Base-by-base conservation (phyloP, 257 asterid species). In the Solanum chiquidenum region DNA sequence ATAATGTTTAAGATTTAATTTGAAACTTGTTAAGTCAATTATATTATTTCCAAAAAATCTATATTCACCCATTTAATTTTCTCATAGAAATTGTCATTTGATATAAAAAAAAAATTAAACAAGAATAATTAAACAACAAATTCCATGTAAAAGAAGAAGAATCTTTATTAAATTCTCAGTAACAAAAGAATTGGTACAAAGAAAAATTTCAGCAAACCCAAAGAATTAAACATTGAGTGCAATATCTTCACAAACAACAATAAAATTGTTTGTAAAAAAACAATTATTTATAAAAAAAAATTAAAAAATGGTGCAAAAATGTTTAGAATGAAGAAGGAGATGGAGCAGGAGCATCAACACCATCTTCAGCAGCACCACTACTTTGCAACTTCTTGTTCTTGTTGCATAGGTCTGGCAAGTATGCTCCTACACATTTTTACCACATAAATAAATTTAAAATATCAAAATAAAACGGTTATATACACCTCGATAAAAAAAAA, bases 311-410 rank as follows among this genome's bases (percentile, higher is more conserved):
- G 84, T 42, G 5, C 0, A 60, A 75, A 27, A 3, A 23, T 18
- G 44, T 52, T 87, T 86, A 90, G 89, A 89, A 83, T 62, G 71
- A 23, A 20, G 90, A 83, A 60, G 94, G 92, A 37, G 93, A 83
- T 4, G 92, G 88, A 3, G 93, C 90, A 5, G 93, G 90, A 31
- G 92, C 92, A 52, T 49, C 75, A 13, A 87, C 91, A 35, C 12
- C 20, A n/a, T 25, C 72, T 77, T 42, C 75, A 64, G 55, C 64
- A 20, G 83, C 89, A 27, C 85, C 87, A 58, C 79, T 88, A 49
- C 89, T 88, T 14, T 33, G 8, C 60, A 88, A 64, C 69, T 88
- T 88, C 52, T 42, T 88, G n/a, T 44, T 74, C 49, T 88, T 88
- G 37, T 71, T 52, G 55, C 89, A 88, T 29, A 88, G 49, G 23